Evolutionary conservation across 1,284 basidiomycete genomes (phyloP).

Genomic region (Heterobasidion irregulare): DNA sequence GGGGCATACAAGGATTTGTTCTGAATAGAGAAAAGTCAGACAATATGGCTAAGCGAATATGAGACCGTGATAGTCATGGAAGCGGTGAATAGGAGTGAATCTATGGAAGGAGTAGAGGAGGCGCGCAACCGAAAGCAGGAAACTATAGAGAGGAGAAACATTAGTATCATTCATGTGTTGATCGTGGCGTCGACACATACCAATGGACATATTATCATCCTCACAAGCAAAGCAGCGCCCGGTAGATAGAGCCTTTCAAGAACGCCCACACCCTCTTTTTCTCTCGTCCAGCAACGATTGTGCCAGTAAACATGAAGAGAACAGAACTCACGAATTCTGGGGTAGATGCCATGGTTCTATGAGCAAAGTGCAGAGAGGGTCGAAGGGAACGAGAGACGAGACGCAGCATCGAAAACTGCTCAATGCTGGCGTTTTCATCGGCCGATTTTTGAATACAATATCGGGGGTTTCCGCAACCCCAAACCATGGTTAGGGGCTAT

Average conservation of each 20-base stretch:
- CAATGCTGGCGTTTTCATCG: not conserved
- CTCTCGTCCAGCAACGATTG: no score
- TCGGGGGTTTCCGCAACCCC: not conserved
- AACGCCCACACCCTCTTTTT: no score
- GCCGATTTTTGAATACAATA: not conserved
- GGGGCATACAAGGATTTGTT: constrained; percentile 89
- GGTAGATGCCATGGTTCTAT: constrained; percentile 54
- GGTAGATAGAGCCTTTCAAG: no score
- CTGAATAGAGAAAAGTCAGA: constrained; percentile 29
- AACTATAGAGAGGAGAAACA: no score
- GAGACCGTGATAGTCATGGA: no score
- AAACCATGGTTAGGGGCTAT: not conserved
- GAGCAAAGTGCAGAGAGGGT: constrained; percentile 16
- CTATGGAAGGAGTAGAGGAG: no score
- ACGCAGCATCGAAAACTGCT: constrained; percentile 19
- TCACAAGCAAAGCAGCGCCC: no score
- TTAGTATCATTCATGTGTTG: no score
- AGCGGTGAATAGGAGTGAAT: no score
- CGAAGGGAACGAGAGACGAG: constrained; percentile 21
- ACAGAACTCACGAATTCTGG: constrained; percentile 48
- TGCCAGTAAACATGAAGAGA: not conserved
- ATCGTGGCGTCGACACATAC: no score
- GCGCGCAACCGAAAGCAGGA: no score
- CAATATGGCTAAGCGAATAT: not conserved
- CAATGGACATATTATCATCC: no score